A percentile compares a stretch with the other conserved stretches of the same genome.
These are phyloP conservation scores for Salicornia ramosissima DNA, from an alignment of 148 eudicot species.

Conservation along the genomic window DNA sequence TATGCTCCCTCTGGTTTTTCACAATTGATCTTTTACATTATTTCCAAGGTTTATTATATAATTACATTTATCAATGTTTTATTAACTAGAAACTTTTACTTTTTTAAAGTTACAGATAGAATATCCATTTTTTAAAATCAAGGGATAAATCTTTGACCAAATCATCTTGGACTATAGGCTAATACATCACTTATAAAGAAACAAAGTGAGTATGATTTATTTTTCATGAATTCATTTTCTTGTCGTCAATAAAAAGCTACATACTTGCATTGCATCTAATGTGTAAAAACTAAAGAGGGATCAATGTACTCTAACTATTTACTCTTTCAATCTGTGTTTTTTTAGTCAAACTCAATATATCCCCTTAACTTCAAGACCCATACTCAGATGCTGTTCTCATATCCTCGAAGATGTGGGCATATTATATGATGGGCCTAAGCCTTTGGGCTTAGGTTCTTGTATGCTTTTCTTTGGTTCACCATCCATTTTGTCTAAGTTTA, in stretches of 20 bases:
- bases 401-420: neutral
- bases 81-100: neutral
- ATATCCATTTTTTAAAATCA: neutral
- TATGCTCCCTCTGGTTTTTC: neutral
- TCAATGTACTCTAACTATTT: neutral
- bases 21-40: too few species aligned
- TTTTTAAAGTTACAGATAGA: neutral
- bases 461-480: neutral
- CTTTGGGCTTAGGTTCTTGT: neutral
- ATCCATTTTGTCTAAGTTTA: conserved; percentile 8
- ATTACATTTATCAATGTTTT: neutral
- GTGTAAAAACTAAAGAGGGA: neutral
- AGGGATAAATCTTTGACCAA: neutral
- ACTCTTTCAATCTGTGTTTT: too few species aligned
- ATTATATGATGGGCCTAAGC: neutral
- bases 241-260: neutral
- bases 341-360: too few species aligned
- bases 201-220: neutral
- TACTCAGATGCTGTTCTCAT: neutral
- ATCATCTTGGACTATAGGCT: too few species aligned
- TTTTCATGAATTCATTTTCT: neutral
- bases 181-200: too few species aligned
- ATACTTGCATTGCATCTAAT: neutral
- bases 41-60: too few species aligned
- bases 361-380: too few species aligned